Evolutionary conservation across 331 rosid genomes (phyloP), one percentile per base, ranked within the genome.

Genomic region (Saraca asoca): DNA sequence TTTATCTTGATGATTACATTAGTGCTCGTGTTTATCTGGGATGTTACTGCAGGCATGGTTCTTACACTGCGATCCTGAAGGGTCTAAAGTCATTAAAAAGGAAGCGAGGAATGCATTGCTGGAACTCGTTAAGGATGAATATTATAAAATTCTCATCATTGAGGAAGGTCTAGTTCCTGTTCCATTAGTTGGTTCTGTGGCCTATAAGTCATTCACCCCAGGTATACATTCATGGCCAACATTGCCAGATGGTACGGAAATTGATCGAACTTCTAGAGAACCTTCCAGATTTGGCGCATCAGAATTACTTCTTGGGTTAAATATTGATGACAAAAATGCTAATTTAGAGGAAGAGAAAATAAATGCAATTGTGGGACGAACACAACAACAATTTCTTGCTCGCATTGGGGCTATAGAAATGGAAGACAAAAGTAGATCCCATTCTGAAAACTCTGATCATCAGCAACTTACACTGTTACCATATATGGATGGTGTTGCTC

Each of bases 151-250:
- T 79, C 88, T 87, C 77, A 69, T 92, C 29, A 75, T 89, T 64
- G 98, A 92, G 80, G 96, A 92, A 80, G 98, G 96, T 61, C 74
- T 92, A 54, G 80, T 89, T 78, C 91, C 91, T 54, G 98, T 92
- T 69, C 98, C 98, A 66, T 45, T 89, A 62, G 57, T 89, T 76
- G 98, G 96, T 35, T 60, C 89, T 59, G 85, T 80, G 51, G 91
- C 96, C 53, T 92, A 83, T 78, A 83, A 89, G 82, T 83, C 96
- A 79, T 85, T 85, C 77, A 77, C 58, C 70, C 96, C 88, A 0
- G 70, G 72, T 75, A 39, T 79, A 51, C 78, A 82, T 79, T 71
- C 75, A 48, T 80, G 92, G 86, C 95, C 89, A 39, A 72, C 82
- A 48, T 82, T 91, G 62, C 96, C 98, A 12, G 98, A 89, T 71